A percentile compares a stretch with the other conserved stretches of the same genome.
These are phyloP conservation scores for Phytopythium sindhum DNA, from an alignment of 352 stramenopile genomes.

Conservation along the genomic window DNA sequence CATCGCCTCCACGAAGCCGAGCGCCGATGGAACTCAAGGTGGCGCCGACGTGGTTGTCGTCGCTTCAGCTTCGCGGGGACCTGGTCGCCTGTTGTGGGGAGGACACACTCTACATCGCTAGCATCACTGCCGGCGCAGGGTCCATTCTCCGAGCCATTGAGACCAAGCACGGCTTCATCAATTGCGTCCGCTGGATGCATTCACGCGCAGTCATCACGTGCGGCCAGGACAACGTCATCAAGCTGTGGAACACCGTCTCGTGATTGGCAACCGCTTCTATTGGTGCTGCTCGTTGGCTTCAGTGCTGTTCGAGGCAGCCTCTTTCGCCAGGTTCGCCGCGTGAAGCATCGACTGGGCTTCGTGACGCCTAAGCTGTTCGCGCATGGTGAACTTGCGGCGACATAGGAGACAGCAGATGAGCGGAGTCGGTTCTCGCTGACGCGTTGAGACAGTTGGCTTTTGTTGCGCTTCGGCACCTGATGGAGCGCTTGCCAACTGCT, in stretches of 20 bases:
- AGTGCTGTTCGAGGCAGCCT: neutral
- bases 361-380: slow-evolving; percentile 39
- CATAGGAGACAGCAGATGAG: slow-evolving; percentile 63
- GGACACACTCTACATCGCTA: slow-evolving; percentile 54
- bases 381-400: slow-evolving; percentile 61
- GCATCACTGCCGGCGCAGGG: slow-evolving; percentile 23
- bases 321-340: slow-evolving; percentile 31
- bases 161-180: slow-evolving; percentile 62
- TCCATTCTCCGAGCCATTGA: slow-evolving; percentile 35
- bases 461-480: neutral
- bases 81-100: slow-evolving; percentile 54
- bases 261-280: neutral
- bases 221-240: slow-evolving; percentile 72
- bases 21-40: slow-evolving; percentile 35
- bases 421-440: neutral
- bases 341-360: slow-evolving; percentile 56
- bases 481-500: neutral
- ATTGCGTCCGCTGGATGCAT: slow-evolving; percentile 55
- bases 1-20: neutral
- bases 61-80: slow-evolving; percentile 39
- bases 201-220: slow-evolving; percentile 36
- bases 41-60: slow-evolving; percentile 57
- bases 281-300: slow-evolving; percentile 5
- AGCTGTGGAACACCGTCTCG: slow-evolving; percentile 44
- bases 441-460: neutral